phyloP scores from a whole-genome alignment of 2,329 filamentous ascomycete species.

The Aspergillus aculeatinus region DNA sequence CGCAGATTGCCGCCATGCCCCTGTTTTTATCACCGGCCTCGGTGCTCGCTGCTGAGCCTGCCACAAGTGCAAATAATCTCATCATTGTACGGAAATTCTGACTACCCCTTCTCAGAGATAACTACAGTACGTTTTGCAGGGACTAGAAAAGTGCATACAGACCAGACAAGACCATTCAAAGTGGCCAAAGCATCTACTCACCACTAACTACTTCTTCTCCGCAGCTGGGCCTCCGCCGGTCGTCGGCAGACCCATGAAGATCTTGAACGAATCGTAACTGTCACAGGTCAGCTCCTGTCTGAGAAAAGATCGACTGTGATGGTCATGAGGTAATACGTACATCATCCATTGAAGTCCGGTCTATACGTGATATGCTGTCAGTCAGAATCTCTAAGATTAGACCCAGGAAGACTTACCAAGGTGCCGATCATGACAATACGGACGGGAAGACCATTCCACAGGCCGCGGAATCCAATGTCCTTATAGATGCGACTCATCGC shows the following conservation, averaged over 20 bases:
- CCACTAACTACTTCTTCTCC: slow-evolving; percentile 45
- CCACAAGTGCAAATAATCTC: not conserved
- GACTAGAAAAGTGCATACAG: not conserved
- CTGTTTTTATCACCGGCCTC: slow-evolving; percentile 9
- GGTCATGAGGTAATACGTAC: slow-evolving; percentile 54
- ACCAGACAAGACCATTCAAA: not conserved
- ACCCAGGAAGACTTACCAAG: slow-evolving; percentile 40
- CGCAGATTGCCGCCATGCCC: not conserved
- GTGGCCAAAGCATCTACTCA: not conserved
- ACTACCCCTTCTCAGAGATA: not conserved
- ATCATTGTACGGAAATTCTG: not conserved
- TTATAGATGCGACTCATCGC: slow-evolving; percentile 79
- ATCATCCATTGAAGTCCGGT: slow-evolving; percentile 94
- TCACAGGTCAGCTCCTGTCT: slow-evolving; percentile 24
- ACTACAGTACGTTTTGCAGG: not conserved
- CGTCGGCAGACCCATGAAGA: slow-evolving; percentile 82
- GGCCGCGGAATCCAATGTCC: slow-evolving; percentile 80
- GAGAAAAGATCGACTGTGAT: not conserved
- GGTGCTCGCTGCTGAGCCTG: not conserved
- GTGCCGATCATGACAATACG: slow-evolving; percentile 87
- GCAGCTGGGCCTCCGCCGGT: slow-evolving; percentile 66
- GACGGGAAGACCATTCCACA: slow-evolving; percentile 88
- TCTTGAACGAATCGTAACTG: slow-evolving; percentile 75
- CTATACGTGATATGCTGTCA: slow-evolving; percentile 24
- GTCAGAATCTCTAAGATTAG: slow-evolving; percentile 3